These are phyloP conservation scores for Mucor indicus DNA, from an alignment of 371 early-diverging fungal species.

Conservation along the genomic window DNA sequence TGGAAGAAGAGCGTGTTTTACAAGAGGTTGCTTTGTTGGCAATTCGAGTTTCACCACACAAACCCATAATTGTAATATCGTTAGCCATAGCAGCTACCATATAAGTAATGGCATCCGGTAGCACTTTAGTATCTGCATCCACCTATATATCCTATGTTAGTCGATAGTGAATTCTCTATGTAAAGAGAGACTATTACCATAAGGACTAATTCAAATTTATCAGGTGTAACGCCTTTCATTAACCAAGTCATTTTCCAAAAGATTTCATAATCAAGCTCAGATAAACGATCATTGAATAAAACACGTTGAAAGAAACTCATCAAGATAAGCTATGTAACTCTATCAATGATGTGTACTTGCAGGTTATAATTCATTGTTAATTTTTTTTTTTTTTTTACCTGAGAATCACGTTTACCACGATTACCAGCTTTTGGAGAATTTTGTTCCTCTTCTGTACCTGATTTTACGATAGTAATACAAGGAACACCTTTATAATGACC, in stretches of 20 bases:
- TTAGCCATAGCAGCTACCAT: constrained; percentile 84
- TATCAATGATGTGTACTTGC: too few relatives aligned
- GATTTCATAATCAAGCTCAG: constrained; percentile 93
- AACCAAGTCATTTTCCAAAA: constrained; percentile 86
- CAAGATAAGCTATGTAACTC: constrained; percentile 69
- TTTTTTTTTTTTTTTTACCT: constrained; percentile 57
- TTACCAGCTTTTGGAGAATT: constrained; percentile 82
- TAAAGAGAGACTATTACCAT: constrained; percentile 64
- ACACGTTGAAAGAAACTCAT: constrained; percentile 96
- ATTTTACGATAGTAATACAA: constrained; percentile 88
- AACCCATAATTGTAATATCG: constrained; percentile 80
- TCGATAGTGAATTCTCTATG: background rate
- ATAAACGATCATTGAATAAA: constrained; percentile 91
- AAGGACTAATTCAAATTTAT: constrained; percentile 85
- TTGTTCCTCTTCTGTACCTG: constrained; percentile 80
- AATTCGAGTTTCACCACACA: constrained; percentile 86
- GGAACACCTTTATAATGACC: constrained; percentile 89
- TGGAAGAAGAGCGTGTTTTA: constrained; percentile 53
- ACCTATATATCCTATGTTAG: constrained; percentile 42
- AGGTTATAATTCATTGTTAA: background rate
- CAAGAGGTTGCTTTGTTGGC: constrained; percentile 80
- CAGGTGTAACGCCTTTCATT: constrained; percentile 82
- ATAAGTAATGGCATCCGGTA: constrained; percentile 70
- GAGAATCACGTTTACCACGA: constrained; percentile 98
- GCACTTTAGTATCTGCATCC: constrained; percentile 93